Conservation (phyloP, 352 stramenopile genomes). For the Phytophthora pluvialis region DNA sequence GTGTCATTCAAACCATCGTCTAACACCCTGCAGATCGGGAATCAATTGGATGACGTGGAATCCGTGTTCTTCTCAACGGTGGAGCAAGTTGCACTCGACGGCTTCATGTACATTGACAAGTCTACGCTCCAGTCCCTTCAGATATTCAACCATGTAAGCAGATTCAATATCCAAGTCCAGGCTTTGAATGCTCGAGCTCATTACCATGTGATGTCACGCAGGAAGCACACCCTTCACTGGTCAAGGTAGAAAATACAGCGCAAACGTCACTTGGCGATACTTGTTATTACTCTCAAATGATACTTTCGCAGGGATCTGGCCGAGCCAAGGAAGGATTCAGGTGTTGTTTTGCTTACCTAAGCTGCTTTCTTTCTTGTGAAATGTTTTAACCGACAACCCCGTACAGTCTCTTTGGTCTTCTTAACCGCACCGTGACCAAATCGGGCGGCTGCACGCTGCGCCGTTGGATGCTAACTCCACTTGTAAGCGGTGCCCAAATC, state of each 20-base stretch:
- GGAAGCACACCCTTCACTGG: slow-evolving; percentile 80
- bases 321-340: slow-evolving; percentile 88
- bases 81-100: slow-evolving; percentile 71
- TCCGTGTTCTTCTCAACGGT: slow-evolving; percentile 64
- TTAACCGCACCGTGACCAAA: slow-evolving; percentile 85
- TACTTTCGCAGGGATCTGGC: slow-evolving; percentile 53
- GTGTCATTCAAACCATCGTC: not conserved
- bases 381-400: not conserved
- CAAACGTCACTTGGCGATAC: not conserved
- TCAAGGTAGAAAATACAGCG: slow-evolving; percentile 54
- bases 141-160: slow-evolving; percentile 79
- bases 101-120: slow-evolving; percentile 84
- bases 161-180: not conserved
- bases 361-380: not conserved
- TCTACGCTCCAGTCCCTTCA: slow-evolving; percentile 77
- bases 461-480: slow-evolving; percentile 81
- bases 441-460: slow-evolving; percentile 64
- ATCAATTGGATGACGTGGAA: slow-evolving; percentile 72
- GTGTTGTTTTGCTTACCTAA: slow-evolving; percentile 27
- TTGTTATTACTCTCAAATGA: slow-evolving; percentile 1
- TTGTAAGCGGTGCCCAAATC: slow-evolving; percentile 57
- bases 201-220: slow-evolving; percentile 25
- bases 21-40: slow-evolving; percentile 67
- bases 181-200: slow-evolving; percentile 9
- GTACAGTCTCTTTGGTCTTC: slow-evolving; percentile 71